Evolutionary conservation across 257 asterid species (phyloP), one percentile per base, ranked within the genome.

Genomic region (Hygrophila difformis): DNA sequence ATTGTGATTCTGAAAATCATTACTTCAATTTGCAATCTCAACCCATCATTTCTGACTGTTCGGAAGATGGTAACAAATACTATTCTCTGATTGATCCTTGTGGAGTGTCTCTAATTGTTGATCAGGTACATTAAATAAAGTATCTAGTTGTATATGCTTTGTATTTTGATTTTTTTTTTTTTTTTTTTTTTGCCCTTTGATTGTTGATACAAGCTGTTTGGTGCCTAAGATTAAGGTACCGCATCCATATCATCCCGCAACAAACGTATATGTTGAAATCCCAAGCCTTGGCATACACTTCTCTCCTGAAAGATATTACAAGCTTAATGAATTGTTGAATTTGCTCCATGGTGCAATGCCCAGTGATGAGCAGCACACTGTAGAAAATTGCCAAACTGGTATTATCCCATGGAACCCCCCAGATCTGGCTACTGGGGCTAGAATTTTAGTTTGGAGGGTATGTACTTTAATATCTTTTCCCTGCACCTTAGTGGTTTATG

Each of bases 251-350:
- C 92, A 79, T 71, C 92, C 98, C 57, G 74, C 96, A 37, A 85
- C 82, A 58, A 88, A 87, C 22, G 40, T 86, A 66, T 79, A 84
- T 58, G 79, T 91, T 69, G 85, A 86, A 74, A 79, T 91, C 65
- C 98, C 96, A 56, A 78, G 80, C 56, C 82, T 91, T 61, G 88
- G 96, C 69, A 64, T 91, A 70, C 98, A 91, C 72, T 91, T 91
- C 61, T 91, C 98, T 34, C 96, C 98, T 18, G 73, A 70, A 47
- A 79, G 98, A 80, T 79, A 73, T 61, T 62, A 59, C 77, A 79
- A 83, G 71, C 74, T 91, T 44, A 73, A 75, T 78, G 75, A 80
- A 44, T 63, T 91, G 72, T 53, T 80, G 66, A 75, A 68, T 44
- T 63, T 76, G 60, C 57, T 79, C 56, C 53, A 63, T 65, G 82